Evolutionary conservation across 495 filamentous ascomycete species (phyloP), one percentile per base, ranked within the genome.

Genomic region (Baudoinia panamericana): DNA sequence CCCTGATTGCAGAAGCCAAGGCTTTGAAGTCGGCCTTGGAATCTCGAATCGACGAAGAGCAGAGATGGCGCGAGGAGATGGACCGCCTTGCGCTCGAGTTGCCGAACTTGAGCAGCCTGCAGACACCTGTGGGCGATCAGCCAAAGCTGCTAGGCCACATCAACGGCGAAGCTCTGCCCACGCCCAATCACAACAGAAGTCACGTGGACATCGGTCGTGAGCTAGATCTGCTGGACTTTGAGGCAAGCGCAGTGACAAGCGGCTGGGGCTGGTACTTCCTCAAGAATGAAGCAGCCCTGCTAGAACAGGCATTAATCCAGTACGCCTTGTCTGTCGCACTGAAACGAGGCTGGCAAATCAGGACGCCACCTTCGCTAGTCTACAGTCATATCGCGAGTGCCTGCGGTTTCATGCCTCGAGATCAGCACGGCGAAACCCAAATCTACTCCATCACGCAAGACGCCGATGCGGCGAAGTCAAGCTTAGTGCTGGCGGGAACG

Each of bases 211-310:
- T 97, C 46, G 92, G 92, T 18, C 65, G 72, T 1, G 72, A 81
- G 47, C 71, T 97, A 0, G 70, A 75, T 16, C 64, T 96, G 1
- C 63, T 97, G 33, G 92, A 97, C 61, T 95, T 97, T 53, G 66
- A 76, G 9, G 73, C 67, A 37, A 84, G 86, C 2, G 77, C 75
- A 15, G 77, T 72, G 7, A 76, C 82, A 15, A 82, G 76, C 24
- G 90, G 90, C 12, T 96, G 87, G 87, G 90, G 90, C 0, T 97
- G 86, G 84, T 97, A 97, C 61, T 94, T 80, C 58, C 74, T 97
- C 0, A 68, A 78, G 23, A 82, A 92, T 59, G 88, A 92, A 46
- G 86, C 76, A 6, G 87, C 85, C 0, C 70, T 90, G 58, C 70
- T 97, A 2, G 90, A 96, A 57, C 87, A 94, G 55, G 90, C 90